Conservation (phyloP, 176 grass and related monocot genomes). For the Hordeum marinum region DNA sequence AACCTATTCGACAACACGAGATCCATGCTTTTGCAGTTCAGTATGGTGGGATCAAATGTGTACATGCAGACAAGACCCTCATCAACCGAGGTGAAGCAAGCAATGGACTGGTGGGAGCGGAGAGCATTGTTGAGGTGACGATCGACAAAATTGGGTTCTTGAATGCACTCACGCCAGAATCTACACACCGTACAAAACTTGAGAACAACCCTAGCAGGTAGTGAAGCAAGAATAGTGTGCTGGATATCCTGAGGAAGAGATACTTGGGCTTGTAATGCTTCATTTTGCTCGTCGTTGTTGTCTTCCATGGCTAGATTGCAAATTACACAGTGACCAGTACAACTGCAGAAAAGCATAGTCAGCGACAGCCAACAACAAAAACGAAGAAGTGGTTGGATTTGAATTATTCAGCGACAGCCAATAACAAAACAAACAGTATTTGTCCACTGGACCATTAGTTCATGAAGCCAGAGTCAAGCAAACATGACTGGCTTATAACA, state of each 20-base stretch:
- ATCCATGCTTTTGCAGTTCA: constrained; percentile 31
- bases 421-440: background rate
- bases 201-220: constrained; percentile 36
- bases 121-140: constrained; percentile 33
- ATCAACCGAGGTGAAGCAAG: constrained; percentile 45
- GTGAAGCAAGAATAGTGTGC: constrained; percentile 28
- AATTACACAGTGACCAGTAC: constrained; percentile 4
- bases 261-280: constrained; percentile 3
- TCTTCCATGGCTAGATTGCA: constrained; percentile 29
- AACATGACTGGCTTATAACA: background rate
- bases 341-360: constrained; percentile 28
- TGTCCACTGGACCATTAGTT: constrained; percentile 6
- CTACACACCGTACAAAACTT: constrained; percentile 29
- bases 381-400: background rate
- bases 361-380: background rate
- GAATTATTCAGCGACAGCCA: background rate
- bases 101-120: constrained; percentile 30
- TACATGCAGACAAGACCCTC: constrained; percentile 28
- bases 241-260: constrained; percentile 38
- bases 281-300: constrained; percentile 19
- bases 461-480: background rate
- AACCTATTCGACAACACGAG: constrained; percentile 39
- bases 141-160: constrained; percentile 33
- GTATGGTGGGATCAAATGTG: constrained; percentile 39
- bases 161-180: constrained; percentile 41